Base-by-base conservation (phyloP, 2,329 filamentous ascomycete genomes). In the Erysiphe neolycopersici region DNA sequence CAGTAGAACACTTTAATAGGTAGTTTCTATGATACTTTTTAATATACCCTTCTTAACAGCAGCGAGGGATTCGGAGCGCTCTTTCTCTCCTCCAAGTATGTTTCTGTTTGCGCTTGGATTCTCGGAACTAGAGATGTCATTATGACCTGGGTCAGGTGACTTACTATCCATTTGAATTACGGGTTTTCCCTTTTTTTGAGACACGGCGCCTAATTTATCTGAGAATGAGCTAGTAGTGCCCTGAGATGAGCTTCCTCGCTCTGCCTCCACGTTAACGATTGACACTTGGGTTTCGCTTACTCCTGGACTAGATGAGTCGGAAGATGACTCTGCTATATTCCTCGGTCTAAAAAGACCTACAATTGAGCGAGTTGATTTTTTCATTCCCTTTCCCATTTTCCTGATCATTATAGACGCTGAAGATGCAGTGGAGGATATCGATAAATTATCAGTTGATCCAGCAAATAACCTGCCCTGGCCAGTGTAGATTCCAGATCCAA, bases 341-440 rank as follows among this genome's bases (percentile, higher is more conserved):
- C 95, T 98, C 0, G 89, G 87, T 48, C 89, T 71, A 64, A 98
- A 98, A 8, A 98, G 67, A 22, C 89, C 89, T 51, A 91, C 91
- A 44, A 98, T 71, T 19, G 85, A 94, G 41, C 85, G 72, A 16
- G 79, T 79, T 43, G 83, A 78, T 61, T 89, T 91, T 69, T 93
- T 95, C 74, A 95, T 79, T n/a, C 87, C 85, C 50, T 84, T 83
- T 45, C 89, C 89, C 89, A 98, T 98, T 64, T 98, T 98, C 43
- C 89, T 76, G 51, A 98, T 79, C 82, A 91, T 91, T 53, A 91
- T 75, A 29, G 83, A 91, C 31, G 82, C 82, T 17, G 82, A 91
- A 6, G 83, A 91, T 17, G 82, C 82, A 10, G 82, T 91, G 4
- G 83, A 91, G 1, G 81, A 87, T 49, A 91, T 83, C 13, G 83